These are phyloP conservation scores for Penicillium sp. DNA, from an alignment of 2,329 filamentous ascomycete species.

Conservation along the genomic window DNA sequence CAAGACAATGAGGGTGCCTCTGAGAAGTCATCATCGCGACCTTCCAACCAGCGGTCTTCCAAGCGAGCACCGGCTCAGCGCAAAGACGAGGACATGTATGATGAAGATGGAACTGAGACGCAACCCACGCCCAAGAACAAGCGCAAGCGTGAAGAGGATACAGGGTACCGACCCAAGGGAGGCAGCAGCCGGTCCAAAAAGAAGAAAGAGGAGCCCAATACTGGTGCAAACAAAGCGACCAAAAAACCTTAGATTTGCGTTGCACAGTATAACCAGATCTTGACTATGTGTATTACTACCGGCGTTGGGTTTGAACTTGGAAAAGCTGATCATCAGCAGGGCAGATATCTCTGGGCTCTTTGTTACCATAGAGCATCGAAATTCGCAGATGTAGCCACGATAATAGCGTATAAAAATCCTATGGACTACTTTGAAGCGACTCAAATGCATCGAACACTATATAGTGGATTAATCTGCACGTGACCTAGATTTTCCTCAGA, in stretches of 20 bases:
- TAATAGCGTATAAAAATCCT: not conserved
- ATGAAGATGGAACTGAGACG: slow-evolving; percentile 48
- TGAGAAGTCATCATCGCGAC: slow-evolving; percentile 44
- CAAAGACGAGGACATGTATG: slow-evolving; percentile 45
- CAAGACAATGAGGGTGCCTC: slow-evolving; percentile 66
- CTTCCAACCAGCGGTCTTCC: slow-evolving; percentile 44
- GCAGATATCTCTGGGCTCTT: not conserved
- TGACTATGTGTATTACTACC: slow-evolving; percentile 18
- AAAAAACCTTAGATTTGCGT: slow-evolving; percentile 30
- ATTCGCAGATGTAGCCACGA: not conserved
- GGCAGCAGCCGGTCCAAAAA: slow-evolving; percentile 44
- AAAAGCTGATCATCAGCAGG: not conserved
- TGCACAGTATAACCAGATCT: not conserved
- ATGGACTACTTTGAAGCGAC: not conserved
- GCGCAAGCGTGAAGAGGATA: slow-evolving; percentile 52
- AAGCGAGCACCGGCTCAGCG: slow-evolving; percentile 43
- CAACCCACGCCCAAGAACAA: slow-evolving; percentile 44
- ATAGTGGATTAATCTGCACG: slow-evolving; percentile 14
- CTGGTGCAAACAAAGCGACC: slow-evolving; percentile 31
- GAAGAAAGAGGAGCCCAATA: slow-evolving; percentile 44
- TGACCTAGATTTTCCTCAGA: slow-evolving; percentile 10
- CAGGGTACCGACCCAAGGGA: slow-evolving; percentile 50
- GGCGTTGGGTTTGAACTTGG: slow-evolving; percentile 4
- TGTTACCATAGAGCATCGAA: not conserved
- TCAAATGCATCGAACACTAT: not conserved